Base-by-base conservation (phyloP, 2,329 filamentous ascomycete species). In the Pseudocercospora vitis region DNA sequence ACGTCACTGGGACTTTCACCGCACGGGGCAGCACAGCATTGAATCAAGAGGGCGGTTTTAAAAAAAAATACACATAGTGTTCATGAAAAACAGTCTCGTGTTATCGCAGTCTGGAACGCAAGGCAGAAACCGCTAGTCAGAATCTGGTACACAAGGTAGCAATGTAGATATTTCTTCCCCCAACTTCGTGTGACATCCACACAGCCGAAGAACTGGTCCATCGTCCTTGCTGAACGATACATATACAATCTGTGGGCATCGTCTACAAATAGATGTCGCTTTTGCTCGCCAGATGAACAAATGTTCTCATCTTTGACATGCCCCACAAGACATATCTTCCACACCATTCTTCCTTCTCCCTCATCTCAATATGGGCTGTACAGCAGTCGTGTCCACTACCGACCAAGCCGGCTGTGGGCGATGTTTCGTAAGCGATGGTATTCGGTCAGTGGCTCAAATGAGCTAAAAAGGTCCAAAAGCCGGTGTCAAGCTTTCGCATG, bases 381-480 rank as follows among this genome's bases (percentile, higher is more conserved):
- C 44, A 45, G 39, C 48, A 52, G 26, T 6, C 5, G 9, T 23
- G 12, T 32, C 12, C 42, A 35, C 50, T 50, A 24, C 46, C 21
- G 24, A 23, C 6, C 8, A 28, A n/a, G 29, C 26, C 33, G 9
- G 32, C 24, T 8, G 45, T 44, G 16, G 49, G 19, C 37, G 21
- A 35, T 58, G 28, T 48, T 52, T 35, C 37, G 18, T 37, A 52
- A 62, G 59, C 44, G 60, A 62, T 57, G 48, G 58, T 62, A 59
- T 62, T 24, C 60, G 60, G 60, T 62, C 60, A 62, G 60, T 61
- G 58, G 48, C 51, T 59, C 53, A 19, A 46, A 52, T 12, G 21
- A 48, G 49, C 39, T 39, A 39, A 32, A 16, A 32, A 5, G 45
- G 24, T 32, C 55, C 52, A 53, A 54, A 37, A 35, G 29, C 11